These are phyloP conservation scores for Cymbopogon citratus DNA, from an alignment of 176 grass and related monocot species.

Conservation along the genomic window DNA sequence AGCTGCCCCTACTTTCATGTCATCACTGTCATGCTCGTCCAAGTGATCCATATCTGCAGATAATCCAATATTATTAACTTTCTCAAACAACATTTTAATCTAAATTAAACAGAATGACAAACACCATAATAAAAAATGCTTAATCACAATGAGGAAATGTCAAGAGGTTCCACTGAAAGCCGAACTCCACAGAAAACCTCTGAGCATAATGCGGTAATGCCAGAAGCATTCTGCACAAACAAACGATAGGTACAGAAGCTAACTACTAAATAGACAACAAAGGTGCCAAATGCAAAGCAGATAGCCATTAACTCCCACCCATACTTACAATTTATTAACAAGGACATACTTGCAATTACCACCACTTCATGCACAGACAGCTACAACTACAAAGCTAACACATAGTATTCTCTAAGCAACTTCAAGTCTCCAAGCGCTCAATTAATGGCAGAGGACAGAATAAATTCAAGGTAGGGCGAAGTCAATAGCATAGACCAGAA, in stretches of 20 bases:
- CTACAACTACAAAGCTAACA: not conserved
- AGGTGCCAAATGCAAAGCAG: not conserved
- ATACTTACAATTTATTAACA: not conserved
- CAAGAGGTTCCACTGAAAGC: not conserved
- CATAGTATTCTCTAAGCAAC: not conserved
- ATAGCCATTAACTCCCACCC: not conserved
- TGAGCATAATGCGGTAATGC: not conserved
- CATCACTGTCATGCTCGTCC: conserved; percentile 36
- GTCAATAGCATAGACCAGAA: not conserved
- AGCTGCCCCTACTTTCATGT: conserved; percentile 2
- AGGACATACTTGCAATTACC: not conserved
- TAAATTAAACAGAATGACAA: not conserved
- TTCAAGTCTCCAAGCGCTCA: not conserved
- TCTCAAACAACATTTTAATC: not conserved
- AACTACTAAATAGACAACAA: not conserved
- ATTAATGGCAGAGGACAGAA: not conserved
- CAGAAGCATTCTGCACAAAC: not conserved
- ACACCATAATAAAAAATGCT: not conserved
- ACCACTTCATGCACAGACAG: not conserved
- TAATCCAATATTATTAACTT: not conserved
- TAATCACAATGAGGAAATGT: not conserved
- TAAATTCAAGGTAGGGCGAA: not conserved
- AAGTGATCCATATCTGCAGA: conserved; percentile 39
- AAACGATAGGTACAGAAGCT: not conserved
- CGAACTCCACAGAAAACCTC: not conserved